Base-by-base conservation (phyloP, 2,329 filamentous ascomycete genomes). In the Pseudogymnoascus sp. region DNA sequence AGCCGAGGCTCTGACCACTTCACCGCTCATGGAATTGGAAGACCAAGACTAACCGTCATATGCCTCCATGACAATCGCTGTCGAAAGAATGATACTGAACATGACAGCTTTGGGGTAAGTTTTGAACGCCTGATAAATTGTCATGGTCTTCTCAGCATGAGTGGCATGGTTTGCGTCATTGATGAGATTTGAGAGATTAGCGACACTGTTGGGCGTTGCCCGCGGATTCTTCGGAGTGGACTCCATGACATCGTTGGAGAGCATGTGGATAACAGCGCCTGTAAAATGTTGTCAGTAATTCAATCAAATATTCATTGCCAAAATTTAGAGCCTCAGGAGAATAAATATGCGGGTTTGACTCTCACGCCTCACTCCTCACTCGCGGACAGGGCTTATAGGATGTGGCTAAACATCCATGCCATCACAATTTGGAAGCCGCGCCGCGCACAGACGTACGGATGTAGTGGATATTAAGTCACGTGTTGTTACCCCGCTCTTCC, bases 11-110 rank as follows among this genome's bases (percentile, higher is more conserved):
- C 42, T 14, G 13, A 47, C 8, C 19, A 14, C 42, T 24, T 24
- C 19, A 2, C 21, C 14, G 7, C 6, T 24, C 21, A 24, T 47
- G 21, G 8, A 26, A 42, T 42, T 14, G 42, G 42, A 26, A 24
- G 14, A 47, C 4, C 11, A 7, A 26, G 40, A 47, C 42, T 5
- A 47, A 47, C 76, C 70, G 63, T 76, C 74, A 60, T 77, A 78
- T n/a, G 76, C 75, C 66, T 77, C 76, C 76, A 78, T 78, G 38
- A 77, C 68, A 38, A 78, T 74, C 3, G 74, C 72, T 14, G 73
- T 71, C 0, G 75, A 77, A 11, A 77, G 69, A 31, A 75, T 44
- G 16, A 77, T 47, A 47, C 42, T 47, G 42, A 47, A 47, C 42
- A 47, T 47, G 21, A 59, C 10, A 11, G 53, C 53, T 13, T 61